Conservation (phyloP, 257 asterid species). For the Solanum etuberosum region DNA sequence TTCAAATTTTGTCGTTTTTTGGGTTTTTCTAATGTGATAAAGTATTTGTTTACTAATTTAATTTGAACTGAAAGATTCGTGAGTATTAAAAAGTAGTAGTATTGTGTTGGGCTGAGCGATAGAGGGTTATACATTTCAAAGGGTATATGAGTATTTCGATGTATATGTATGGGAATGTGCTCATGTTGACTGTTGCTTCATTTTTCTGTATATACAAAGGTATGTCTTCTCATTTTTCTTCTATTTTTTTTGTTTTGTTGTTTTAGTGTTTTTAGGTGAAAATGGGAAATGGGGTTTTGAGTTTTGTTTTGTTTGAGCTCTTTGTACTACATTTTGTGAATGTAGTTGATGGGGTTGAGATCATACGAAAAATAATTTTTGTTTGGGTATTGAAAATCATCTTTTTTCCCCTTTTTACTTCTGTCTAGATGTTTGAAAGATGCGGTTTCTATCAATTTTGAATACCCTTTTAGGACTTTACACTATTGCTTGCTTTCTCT, state of each 20-base stretch:
- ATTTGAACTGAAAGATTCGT: not conserved
- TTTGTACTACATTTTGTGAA: slow-evolving; percentile 11
- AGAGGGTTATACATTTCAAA: not conserved
- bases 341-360: not conserved
- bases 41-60: slow-evolving; percentile 4
- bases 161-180: not conserved
- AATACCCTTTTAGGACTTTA: not conserved
- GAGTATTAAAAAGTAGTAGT: not conserved
- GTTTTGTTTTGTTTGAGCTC: not conserved
- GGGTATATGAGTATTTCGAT: not conserved
- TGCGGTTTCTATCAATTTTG: not conserved
- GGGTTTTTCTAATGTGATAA: slow-evolving; percentile 18
- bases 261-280: not conserved
- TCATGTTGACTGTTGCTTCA: not conserved
- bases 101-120: not conserved
- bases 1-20: slow-evolving; percentile 27
- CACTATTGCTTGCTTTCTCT: not conserved
- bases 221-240: not conserved
- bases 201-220: not conserved
- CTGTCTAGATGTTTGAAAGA: not conserved
- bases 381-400: not conserved
- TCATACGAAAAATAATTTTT: not conserved
- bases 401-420: not conserved
- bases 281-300: not conserved
- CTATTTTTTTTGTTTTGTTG: not conserved